phyloP scores from a whole-genome alignment of 148 eudicot genomes.

The Talinum fruticosum region DNA sequence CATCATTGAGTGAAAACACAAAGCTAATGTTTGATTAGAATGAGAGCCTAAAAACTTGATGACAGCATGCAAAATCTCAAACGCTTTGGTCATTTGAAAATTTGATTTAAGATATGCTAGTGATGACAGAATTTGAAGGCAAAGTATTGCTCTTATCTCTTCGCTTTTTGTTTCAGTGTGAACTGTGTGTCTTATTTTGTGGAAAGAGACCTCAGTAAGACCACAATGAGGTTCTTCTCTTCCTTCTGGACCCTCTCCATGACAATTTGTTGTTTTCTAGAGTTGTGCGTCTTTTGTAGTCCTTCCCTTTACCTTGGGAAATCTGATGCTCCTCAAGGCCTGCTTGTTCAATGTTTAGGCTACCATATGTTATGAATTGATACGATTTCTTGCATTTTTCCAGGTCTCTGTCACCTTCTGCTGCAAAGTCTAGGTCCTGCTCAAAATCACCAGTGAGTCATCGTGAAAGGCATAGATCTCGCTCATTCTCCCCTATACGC shows the following conservation, averaged over 20 bases:
- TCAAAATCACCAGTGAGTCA: conserved; percentile 60
- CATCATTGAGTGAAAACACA: too few species aligned
- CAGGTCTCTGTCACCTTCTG: conserved; percentile 66
- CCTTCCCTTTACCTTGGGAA: not conserved
- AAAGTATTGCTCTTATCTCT: not conserved
- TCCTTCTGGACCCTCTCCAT: not conserved
- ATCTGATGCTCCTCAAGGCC: not conserved
- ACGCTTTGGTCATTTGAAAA: not conserved
- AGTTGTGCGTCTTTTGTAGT: not conserved
- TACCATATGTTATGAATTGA: conserved; percentile 2
- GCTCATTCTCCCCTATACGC: conserved; percentile 64
- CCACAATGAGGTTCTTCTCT: not conserved
- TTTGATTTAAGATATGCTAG: not conserved
- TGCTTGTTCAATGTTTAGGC: not conserved
- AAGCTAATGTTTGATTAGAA: too few species aligned
- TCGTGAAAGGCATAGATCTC: conserved; percentile 51
- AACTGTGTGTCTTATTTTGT: not conserved
- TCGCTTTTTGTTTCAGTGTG: not conserved
- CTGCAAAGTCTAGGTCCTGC: conserved; percentile 50
- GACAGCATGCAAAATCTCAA: not conserved
- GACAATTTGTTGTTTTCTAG: not conserved
- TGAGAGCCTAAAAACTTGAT: too few species aligned
- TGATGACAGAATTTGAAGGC: conserved; percentile 4
- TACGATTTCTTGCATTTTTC: not conserved
- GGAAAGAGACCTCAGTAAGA: not conserved